phyloP scores from a whole-genome alignment of 2,329 filamentous ascomycete species.

The Claviceps lovelessii region DNA sequence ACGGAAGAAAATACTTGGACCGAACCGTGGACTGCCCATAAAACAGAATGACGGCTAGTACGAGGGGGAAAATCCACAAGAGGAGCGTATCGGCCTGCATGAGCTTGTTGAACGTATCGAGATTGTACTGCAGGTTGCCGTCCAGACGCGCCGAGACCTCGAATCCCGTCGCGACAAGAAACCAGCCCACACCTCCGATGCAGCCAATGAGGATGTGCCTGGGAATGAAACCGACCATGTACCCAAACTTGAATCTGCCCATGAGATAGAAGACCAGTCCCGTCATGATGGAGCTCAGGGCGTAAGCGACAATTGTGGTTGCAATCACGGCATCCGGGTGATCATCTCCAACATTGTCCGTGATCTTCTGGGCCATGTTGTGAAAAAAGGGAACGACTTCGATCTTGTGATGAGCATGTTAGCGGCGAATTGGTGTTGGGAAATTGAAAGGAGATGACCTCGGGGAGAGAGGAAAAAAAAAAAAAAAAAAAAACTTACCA shows the following conservation, averaged over 20 bases:
- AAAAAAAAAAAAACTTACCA: constrained; percentile 38
- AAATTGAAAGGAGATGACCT: neutral
- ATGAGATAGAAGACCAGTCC: constrained; percentile 85
- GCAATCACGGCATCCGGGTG: constrained; percentile 78
- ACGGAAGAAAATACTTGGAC: constrained; percentile 73
- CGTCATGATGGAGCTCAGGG: constrained; percentile 79
- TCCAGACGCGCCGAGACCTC: constrained; percentile 85
- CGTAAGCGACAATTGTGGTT: constrained; percentile 85
- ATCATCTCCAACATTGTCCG: constrained; percentile 60
- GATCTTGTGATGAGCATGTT: constrained; percentile 40
- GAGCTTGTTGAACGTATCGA: constrained; percentile 61
- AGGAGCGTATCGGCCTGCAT: constrained; percentile 58
- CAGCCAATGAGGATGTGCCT: constrained; percentile 93
- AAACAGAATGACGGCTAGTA: constrained; percentile 62
- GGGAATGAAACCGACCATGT: constrained; percentile 91
- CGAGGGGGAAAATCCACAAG: constrained; percentile 71
- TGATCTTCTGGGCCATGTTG: constrained; percentile 89
- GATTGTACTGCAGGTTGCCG: constrained; percentile 69
- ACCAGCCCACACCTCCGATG: constrained; percentile 94
- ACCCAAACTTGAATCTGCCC: constrained; percentile 74
- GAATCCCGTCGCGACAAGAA: constrained; percentile 78
- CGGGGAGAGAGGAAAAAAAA: neutral
- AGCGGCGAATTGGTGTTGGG: neutral
- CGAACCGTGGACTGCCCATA: constrained; percentile 60
- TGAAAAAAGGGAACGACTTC: constrained; percentile 98